These are phyloP conservation scores for Exidia glandulosa DNA, from an alignment of 768 basidiomycete species.

Conservation along the genomic window DNA sequence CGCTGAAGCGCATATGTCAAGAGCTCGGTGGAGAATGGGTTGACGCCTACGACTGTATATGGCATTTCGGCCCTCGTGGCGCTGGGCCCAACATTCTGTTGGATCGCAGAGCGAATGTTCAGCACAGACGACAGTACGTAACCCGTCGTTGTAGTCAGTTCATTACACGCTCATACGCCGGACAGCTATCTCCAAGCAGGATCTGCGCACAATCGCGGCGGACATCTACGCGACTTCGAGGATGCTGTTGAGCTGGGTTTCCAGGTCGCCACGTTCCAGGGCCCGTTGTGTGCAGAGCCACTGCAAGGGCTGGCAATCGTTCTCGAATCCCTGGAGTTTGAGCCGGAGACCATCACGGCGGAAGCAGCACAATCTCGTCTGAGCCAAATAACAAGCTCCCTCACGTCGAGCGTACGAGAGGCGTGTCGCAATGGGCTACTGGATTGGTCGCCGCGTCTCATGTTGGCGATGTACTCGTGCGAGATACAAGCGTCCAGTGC, in stretches of 20 bases:
- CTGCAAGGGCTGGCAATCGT: constrained; percentile 89
- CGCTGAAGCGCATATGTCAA: constrained; percentile 49
- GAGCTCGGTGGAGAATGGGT: constrained; percentile 72
- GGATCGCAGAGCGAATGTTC: constrained; percentile 44
- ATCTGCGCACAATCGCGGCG: constrained; percentile 7
- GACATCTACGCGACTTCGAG: constrained; percentile 50
- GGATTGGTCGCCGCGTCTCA: constrained; percentile 95
- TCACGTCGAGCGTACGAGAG: constrained; percentile 82
- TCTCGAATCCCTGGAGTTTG: constrained; percentile 54
- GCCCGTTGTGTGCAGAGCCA: constrained; percentile 91
- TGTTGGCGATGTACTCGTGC: constrained; percentile 97
- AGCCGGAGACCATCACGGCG: constrained; percentile 45
- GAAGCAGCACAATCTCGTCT: constrained; percentile 74
- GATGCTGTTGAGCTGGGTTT: constrained; percentile 86
- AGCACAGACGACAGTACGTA: constrained; percentile 41
- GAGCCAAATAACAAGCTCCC: constrained; percentile 79
- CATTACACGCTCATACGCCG: not conserved
- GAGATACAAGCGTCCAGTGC: constrained; percentile 96
- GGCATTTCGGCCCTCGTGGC: constrained; percentile 86
- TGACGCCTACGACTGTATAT: constrained; percentile 56
- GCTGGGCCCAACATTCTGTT: constrained; percentile 81
- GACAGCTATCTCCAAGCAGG: not conserved
- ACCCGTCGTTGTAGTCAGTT: constrained; percentile 17
- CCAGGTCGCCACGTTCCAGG: constrained; percentile 88
- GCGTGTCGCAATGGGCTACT: constrained; percentile 81